These are phyloP conservation scores for Tagetes patula DNA, from an alignment of 129 eudicot genomes.

Conservation along the genomic window DNA sequence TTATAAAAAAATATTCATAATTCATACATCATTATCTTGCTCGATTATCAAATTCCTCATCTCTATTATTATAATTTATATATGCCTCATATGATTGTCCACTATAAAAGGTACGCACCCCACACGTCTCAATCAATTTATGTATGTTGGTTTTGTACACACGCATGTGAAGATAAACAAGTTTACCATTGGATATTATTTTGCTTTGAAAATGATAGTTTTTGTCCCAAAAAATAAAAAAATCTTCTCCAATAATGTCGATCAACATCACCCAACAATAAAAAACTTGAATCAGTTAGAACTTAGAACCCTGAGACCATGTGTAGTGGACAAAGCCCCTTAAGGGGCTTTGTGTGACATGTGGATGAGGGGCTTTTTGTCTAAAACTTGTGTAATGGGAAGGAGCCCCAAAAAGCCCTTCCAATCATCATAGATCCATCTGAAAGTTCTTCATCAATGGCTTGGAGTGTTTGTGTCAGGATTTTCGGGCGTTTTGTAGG, in stretches of 20 bases:
- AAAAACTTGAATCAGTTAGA: background rate
- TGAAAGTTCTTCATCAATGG: no score
- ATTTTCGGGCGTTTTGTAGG: no score
- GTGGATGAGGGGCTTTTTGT: no score
- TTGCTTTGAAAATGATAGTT: constrained; percentile 11
- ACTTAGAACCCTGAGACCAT: no score
- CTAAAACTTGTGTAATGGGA: no score
- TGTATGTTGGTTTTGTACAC: constrained; percentile 2
- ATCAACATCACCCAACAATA: background rate
- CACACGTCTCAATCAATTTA: constrained; percentile 15
- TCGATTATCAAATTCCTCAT: background rate
- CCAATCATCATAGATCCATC: no score
- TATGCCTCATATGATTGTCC: background rate
- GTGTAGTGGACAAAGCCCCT: no score
- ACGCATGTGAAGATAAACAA: background rate
- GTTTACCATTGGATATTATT: constrained; percentile 4
- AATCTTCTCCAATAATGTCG: background rate
- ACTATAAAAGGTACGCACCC: background rate
- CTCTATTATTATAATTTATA: background rate
- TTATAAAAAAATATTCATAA: background rate
- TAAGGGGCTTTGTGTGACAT: no score
- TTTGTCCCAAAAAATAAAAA: background rate
- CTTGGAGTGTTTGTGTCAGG: no score
- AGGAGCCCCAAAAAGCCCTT: no score
- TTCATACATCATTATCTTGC: no score